Evolutionary conservation across 2,329 filamentous ascomycete species (phyloP), one percentile per base, ranked within the genome.

Genomic region (Pestalotiopsis sp.): DNA sequence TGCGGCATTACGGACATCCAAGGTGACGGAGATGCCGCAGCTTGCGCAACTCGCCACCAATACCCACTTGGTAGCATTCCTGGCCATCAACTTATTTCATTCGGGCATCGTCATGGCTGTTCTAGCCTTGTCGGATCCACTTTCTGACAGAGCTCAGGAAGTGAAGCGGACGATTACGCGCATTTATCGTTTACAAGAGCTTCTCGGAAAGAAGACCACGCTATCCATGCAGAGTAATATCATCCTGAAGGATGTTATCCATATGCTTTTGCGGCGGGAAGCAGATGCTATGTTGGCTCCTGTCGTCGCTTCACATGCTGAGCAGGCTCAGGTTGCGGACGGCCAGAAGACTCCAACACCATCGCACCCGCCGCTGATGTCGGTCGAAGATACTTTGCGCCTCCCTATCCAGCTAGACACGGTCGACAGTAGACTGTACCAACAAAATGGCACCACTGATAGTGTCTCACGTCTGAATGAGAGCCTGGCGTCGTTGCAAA

Each of bases 41-140:
- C 57, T 59, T 13, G 25, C 57, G 12, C 57, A 59, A 3, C 20
- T 59, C 6, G 57, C 57, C 12, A 59, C 57, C 14, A 36, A 59
- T 36, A 23, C 23, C 25, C 57, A 59, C 14, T 23, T 59, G 17
- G 57, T 59, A 13, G 57, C 57, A 11, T 59, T 59, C 14, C 23
- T 59, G 57, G 57, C 57, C 57, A 59, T 59, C n/a, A 59, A 59
- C 25, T 17, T 59, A 14, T 59, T 59, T 12, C 57, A 59, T 23
- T 59, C 57, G 23, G 57, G n/a, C 13, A 59, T 59, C 6, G 57
- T 59, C 20, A n/a, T 59, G 11, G 57, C 25, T 27, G 7, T 59
- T 9, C 23, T 25, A 11, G 57, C 57, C 57, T 36, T 59, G 23
- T 59, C 57, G 12, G 20, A 23, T 27, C 57, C 57, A 14, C 57